These are phyloP conservation scores for Pogostemon cablin DNA, from an alignment of 257 asterid species.

Conservation along the genomic window DNA sequence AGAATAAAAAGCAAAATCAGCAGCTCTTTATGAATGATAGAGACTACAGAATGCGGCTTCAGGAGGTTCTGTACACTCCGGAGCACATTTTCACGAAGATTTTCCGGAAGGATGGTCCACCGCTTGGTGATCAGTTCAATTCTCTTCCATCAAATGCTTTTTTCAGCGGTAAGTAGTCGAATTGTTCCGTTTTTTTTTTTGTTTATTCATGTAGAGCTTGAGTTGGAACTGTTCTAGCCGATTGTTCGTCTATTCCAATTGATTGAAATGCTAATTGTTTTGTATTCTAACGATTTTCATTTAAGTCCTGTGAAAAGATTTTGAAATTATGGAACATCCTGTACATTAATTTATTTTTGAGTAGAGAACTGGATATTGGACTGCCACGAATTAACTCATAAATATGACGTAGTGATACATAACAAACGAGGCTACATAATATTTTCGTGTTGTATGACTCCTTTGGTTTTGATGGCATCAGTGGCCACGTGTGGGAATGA, in stretches of 20 bases:
- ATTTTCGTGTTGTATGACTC: background rate
- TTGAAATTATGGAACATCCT: background rate
- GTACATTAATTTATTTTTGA: background rate
- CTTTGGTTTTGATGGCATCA: background rate
- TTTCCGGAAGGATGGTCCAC: slow-evolving; percentile 91
- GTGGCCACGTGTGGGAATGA: background rate
- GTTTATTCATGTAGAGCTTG: slow-evolving; percentile 3
- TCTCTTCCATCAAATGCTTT: slow-evolving; percentile 66
- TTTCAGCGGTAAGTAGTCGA: slow-evolving; percentile 35
- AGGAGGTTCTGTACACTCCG: slow-evolving; percentile 69
- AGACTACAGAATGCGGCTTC: slow-evolving; percentile 65
- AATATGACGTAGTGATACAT: background rate
- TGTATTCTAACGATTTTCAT: slow-evolving; percentile 1
- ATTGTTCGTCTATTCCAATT: slow-evolving; percentile 12
- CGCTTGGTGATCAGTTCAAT: slow-evolving; percentile 76
- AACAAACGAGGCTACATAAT: slow-evolving; percentile 5
- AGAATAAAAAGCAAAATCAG: slow-evolving; percentile 44
- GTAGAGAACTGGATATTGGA: slow-evolving; percentile 6
- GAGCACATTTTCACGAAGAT: slow-evolving; percentile 66
- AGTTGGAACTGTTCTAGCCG: slow-evolving; percentile 21
- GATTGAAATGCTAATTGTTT: slow-evolving; percentile 1
- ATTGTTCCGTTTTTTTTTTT: background rate
- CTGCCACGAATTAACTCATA: slow-evolving; percentile 24
- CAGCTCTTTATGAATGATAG: slow-evolving; percentile 54
- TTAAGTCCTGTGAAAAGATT: background rate